Evolutionary conservation across 2,329 filamentous ascomycete species (phyloP).

Genomic region (Nannizzia gypsea): DNA sequence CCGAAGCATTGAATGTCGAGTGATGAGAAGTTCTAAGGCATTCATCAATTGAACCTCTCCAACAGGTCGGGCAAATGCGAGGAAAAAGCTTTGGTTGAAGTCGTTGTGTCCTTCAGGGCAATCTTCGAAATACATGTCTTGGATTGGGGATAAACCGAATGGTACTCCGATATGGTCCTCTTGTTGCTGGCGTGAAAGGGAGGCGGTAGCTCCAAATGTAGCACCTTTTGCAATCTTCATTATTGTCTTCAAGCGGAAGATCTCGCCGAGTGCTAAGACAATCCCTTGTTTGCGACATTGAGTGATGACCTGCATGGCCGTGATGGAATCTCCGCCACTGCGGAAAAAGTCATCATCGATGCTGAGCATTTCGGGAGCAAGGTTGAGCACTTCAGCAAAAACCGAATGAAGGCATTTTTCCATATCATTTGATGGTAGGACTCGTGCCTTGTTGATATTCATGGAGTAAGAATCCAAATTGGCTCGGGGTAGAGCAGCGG

Average conservation of each 20-base stretch:
- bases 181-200: constrained; percentile 17
- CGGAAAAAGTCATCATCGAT: constrained; percentile 8
- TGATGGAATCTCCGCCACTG: constrained; percentile 11
- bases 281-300: constrained; percentile 7
- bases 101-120: constrained; percentile 25
- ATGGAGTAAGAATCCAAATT: constrained; percentile 9
- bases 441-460: neutral
- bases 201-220: neutral
- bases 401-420: constrained; percentile 14
- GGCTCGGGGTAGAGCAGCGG: constrained; percentile 14
- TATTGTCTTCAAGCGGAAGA: constrained; percentile 8
- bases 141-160: constrained; percentile 29
- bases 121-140: constrained; percentile 27
- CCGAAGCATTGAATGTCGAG: constrained; percentile 29
- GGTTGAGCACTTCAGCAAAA: constrained; percentile 25
- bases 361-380: constrained; percentile 18
- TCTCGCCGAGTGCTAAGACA: constrained; percentile 6
- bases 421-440: neutral
- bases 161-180: constrained; percentile 20
- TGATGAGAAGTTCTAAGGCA: constrained; percentile 24
- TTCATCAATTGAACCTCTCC: constrained; percentile 17
- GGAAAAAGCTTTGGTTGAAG: constrained; percentile 31
- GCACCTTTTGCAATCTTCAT: constrained; percentile 1
- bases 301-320: constrained; percentile 11
- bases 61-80: constrained; percentile 21